phyloP scores from a whole-genome alignment of 306 rosid genomes.

The Lagenaria siceraria region DNA sequence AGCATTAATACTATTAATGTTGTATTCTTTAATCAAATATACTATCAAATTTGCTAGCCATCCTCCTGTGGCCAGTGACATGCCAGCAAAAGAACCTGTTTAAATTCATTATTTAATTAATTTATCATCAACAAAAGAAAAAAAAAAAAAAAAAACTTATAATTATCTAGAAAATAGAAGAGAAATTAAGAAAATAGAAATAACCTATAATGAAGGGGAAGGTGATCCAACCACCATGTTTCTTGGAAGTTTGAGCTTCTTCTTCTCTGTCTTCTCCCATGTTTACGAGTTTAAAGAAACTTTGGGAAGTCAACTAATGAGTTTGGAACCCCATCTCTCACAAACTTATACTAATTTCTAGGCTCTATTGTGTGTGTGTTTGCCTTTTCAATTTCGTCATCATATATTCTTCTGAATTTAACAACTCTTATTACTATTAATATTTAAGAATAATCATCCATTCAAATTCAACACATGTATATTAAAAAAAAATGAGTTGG shows the following conservation, averaged over 20 bases:
- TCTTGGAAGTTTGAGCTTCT: neutral
- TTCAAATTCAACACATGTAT: no score
- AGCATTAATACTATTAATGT: conserved; percentile 22
- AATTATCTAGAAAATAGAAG: no score
- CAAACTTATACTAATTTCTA: neutral
- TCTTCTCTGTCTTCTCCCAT: neutral
- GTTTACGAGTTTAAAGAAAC: neutral
- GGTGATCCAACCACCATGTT: conserved; percentile 32
- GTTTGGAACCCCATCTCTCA: neutral
- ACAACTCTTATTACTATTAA: no score
- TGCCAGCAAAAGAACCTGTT: conserved; percentile 18
- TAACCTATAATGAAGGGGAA: conserved; percentile 32
- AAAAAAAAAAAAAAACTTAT: neutral
- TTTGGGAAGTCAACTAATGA: neutral
- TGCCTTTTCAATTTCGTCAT: neutral
- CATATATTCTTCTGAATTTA: no score
- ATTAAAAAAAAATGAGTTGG: no score
- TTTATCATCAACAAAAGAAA: neutral
- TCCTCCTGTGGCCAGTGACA: conserved; percentile 18
- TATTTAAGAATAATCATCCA: no score
- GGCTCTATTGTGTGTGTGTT: no score
- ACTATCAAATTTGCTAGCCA: conserved; percentile 27
- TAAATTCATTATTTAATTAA: no score
- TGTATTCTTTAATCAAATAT: conserved; percentile 22
- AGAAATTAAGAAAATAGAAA: neutral